A percentile compares a stretch with the other conserved stretches of the same genome.
Evolutionary conservation across 1,284 basidiomycete species (phyloP).

Genomic region (Gymnopus androsaceus): DNA sequence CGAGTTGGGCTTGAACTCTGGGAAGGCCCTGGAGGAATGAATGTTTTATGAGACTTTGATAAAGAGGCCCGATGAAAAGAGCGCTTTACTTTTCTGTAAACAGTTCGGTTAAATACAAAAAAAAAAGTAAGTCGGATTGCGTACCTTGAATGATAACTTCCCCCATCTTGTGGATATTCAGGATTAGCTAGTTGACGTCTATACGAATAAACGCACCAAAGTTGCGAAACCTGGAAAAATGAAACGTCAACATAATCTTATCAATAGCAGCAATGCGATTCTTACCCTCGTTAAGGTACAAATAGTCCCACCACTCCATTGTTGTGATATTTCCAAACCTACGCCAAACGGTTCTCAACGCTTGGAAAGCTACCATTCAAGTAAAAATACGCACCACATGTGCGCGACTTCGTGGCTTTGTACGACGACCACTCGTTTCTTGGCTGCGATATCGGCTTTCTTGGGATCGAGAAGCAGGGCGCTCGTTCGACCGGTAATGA

Average conservation of each 20-base stretch:
- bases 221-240: constrained; percentile 79
- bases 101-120: constrained; percentile 8
- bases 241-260: background rate
- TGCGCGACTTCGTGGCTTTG: constrained; percentile 87
- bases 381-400: constrained; percentile 64
- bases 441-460: constrained; percentile 76
- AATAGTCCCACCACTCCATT: constrained; percentile 93
- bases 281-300: constrained; percentile 81
- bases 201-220: constrained; percentile 47
- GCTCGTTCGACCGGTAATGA: constrained; percentile 89
- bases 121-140: constrained; percentile 20
- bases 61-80: background rate
- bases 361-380: background rate
- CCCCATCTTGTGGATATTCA: constrained; percentile 66
- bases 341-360: background rate
- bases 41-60: constrained; percentile 33
- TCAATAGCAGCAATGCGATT: background rate
- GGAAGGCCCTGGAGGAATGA: constrained; percentile 56
- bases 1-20: constrained; percentile 77
- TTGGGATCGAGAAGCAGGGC: constrained; percentile 84
- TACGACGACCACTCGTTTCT: constrained; percentile 78
- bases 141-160: constrained; percentile 88
- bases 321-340: constrained; percentile 94
- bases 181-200: constrained; percentile 1
- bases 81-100: constrained; percentile 47